A percentile compares a stretch with the other conserved stretches of the same genome.
Conservation (phyloP, 768 basidiomycete species). For the Lentinula detonsa region DNA sequence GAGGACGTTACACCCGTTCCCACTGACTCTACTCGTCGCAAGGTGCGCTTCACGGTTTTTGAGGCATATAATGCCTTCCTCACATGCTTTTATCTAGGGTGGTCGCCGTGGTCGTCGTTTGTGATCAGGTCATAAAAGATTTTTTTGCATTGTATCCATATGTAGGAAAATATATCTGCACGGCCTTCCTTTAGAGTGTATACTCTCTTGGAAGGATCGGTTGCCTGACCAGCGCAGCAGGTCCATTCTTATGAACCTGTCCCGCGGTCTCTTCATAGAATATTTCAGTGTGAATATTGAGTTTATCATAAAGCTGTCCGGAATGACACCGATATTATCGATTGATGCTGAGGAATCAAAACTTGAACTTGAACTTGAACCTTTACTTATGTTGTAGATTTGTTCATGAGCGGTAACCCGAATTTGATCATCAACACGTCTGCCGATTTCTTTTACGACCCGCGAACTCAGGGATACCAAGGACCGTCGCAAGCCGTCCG, state of each 20-base stretch:
- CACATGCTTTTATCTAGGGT: constrained; percentile 47
- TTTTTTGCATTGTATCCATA: constrained; percentile 1
- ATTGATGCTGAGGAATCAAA: too few relatives aligned
- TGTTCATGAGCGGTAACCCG: constrained; percentile 2
- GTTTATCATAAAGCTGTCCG: too few relatives aligned
- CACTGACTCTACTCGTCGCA: constrained; percentile 94
- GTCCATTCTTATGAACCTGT: constrained; percentile 45
- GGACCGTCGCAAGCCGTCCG: constrained; percentile 46
- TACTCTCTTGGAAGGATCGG: constrained; percentile 56
- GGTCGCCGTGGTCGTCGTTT: constrained; percentile 99
- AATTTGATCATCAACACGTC: neutral
- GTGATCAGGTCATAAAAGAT: constrained; percentile 26
- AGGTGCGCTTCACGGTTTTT: constrained; percentile 47
- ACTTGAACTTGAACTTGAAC: neutral
- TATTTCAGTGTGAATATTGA: neutral
- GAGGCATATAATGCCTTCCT: neutral
- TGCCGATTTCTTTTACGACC: constrained; percentile 34
- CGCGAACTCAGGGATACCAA: constrained; percentile 26
- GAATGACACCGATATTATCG: too few relatives aligned
- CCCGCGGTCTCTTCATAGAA: constrained; percentile 57
- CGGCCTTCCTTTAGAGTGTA: constrained; percentile 28
- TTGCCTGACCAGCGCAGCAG: constrained; percentile 80
- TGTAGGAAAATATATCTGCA: constrained; percentile 20
- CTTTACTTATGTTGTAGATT: neutral
- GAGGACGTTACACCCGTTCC: constrained; percentile 98